Conservation (phyloP, 352 stramenopile genomes). For the Phytophthora pseudosyringae region DNA sequence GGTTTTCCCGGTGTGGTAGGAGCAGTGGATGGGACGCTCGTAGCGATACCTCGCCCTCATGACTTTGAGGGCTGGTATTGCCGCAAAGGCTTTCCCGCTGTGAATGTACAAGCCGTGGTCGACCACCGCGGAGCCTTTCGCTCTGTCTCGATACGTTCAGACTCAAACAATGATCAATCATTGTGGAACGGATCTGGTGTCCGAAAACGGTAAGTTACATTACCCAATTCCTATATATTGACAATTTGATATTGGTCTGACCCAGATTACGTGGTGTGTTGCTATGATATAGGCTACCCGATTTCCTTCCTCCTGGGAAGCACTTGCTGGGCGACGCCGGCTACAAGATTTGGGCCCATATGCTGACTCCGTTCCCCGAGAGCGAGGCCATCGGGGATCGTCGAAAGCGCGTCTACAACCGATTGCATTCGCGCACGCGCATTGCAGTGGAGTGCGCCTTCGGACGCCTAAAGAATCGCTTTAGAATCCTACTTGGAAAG, state of each 20-base stretch:
- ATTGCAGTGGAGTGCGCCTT: slow-evolving; percentile 27
- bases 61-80: slow-evolving; percentile 15
- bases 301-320: neutral
- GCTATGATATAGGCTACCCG: too few relatives aligned
- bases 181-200: slow-evolving; percentile 5
- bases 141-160: slow-evolving; percentile 1
- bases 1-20: neutral
- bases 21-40: neutral
- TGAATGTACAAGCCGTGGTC: slow-evolving; percentile 7
- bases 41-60: neutral
- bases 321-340: slow-evolving; percentile 6
- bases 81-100: slow-evolving; percentile 1
- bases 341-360: slow-evolving; percentile 18
- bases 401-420: slow-evolving; percentile 20
- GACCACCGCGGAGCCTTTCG: slow-evolving; percentile 1
- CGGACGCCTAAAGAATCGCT: slow-evolving; percentile 16
- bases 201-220: neutral
- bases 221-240: too few relatives aligned
- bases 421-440: slow-evolving; percentile 9
- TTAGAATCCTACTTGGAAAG: slow-evolving; percentile 2
- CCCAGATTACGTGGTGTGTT: too few relatives aligned
- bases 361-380: slow-evolving; percentile 22
- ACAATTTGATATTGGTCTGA: too few relatives aligned
- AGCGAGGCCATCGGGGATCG: neutral
- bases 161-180: slow-evolving; percentile 9